Conservation (phyloP, 2,329 filamentous ascomycete species). For the Microsporum ferrugineum region DNA sequence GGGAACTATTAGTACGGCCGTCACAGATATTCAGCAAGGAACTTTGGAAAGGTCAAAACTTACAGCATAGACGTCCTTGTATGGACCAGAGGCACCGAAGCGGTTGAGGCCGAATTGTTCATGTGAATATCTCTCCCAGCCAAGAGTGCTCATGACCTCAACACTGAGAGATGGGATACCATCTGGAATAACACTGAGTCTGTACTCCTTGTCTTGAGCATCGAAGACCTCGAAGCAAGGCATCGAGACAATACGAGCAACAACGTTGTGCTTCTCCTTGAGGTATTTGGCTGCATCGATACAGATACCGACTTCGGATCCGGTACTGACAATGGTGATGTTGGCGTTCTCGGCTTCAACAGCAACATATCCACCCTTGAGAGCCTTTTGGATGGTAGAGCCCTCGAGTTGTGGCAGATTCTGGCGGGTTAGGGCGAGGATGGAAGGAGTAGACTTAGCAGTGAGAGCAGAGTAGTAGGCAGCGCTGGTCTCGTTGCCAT, state of each 20-base stretch:
- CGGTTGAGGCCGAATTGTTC: conserved; percentile 99
- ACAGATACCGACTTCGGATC: conserved; percentile 89
- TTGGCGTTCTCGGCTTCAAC: conserved; percentile 74
- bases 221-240: conserved; percentile 98
- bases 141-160: conserved; percentile 93
- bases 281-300: conserved; percentile 87
- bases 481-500: conserved; percentile 95
- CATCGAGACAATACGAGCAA: conserved; percentile 84
- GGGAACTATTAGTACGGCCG: conserved; percentile 5
- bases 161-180: conserved; percentile 87
- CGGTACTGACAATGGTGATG: conserved; percentile 84
- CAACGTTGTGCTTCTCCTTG: conserved; percentile 75
- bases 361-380: conserved; percentile 91
- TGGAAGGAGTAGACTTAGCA: conserved; percentile 78
- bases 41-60: conserved; percentile 23
- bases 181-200: conserved; percentile 81
- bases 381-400: conserved; percentile 75
- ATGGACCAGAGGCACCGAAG: conserved; percentile 93
- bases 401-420: conserved; percentile 96
- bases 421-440: conserved; percentile 91
- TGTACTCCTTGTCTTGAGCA: conserved; percentile 86
- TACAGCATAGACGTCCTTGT: conserved; percentile 94
- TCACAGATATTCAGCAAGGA: background rate
- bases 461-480: conserved; percentile 95
- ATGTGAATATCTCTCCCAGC: conserved; percentile 98